Conservation (phyloP, 345 rosid species). For the Boechera divaricarpa region DNA sequence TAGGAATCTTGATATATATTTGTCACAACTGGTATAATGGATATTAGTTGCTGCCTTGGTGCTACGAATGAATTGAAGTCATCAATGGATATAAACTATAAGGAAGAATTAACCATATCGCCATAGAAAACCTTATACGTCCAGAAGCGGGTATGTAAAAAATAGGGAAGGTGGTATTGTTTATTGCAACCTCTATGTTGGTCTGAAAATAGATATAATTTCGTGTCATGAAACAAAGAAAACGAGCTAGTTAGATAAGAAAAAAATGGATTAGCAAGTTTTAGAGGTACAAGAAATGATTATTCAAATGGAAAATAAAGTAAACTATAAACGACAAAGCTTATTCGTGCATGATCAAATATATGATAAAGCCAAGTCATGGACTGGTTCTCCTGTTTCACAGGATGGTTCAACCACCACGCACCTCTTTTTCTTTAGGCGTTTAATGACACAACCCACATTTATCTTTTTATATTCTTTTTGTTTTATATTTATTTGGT, state of each 20-base stretch:
- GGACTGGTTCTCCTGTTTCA: conserved; percentile 37
- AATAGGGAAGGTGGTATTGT: conserved; percentile 2
- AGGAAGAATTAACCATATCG: not conserved
- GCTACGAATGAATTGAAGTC: not conserved
- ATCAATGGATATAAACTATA: not conserved
- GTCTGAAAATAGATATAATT: conserved; percentile 26
- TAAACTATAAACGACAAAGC: conserved; percentile 10
- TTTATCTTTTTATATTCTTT: conserved; percentile 38
- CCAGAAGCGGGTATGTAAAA: not conserved
- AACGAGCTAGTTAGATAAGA: conserved; percentile 39
- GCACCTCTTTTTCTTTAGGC: conserved; percentile 58
- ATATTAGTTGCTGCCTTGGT: conserved; percentile 6
- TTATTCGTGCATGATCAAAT: conserved; percentile 31
- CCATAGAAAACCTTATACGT: conserved; percentile 1
- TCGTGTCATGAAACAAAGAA: conserved; percentile 30
- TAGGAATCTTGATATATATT: conserved; percentile 6
- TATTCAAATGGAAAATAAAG: conserved; percentile 27
- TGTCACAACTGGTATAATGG: not conserved
- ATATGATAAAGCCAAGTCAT: conserved; percentile 41
- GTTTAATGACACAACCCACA: conserved; percentile 63
- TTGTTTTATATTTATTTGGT: conserved; percentile 22
- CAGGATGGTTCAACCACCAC: conserved; percentile 83
- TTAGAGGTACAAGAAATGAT: conserved; percentile 39
- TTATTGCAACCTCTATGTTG: conserved; percentile 18
- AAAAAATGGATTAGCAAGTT: conserved; percentile 26